Evolutionary conservation across 2,329 filamentous ascomycete genomes (phyloP), one percentile per base, ranked within the genome.

Genomic region (Fusarium coicis): DNA sequence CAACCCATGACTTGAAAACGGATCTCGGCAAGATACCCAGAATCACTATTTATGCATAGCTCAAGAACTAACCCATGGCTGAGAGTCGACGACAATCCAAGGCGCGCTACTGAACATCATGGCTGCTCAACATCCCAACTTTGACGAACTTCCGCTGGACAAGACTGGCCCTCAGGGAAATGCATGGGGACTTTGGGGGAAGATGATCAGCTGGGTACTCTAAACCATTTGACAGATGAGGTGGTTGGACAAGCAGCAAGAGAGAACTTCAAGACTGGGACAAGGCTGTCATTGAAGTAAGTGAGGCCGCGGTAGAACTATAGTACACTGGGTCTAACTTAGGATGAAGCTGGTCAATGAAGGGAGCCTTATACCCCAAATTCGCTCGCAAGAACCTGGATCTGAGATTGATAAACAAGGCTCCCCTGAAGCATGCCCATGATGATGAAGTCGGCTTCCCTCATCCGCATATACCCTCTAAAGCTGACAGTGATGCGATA

Each of bases 351-450:
- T 69, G 66, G 66, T 69, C 66, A 2, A 69, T 77, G 72, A 71
- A 55, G 2, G 74, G 68, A 1, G 63, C 75, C 0, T 77, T 72
- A 3, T 55, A 77, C 11, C 76, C 74, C 2, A 74, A 66, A 12
- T 77, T 77, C 52, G 56, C 71, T 9, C 71, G 74, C 2, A 77
- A 77, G 30, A 55, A 66, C 1, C 18, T 78, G 1, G 64, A 78
- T 4, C 26, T 66, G 10, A 43, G 59, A 1, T 21, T 68, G 2
- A 71, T 78, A 12, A 77, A 77, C 26, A 78, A 78, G n/a, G 70
- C 74, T 4, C 76, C 74, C 1, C 10, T 75, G 16, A 77, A 75
- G 49, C 75, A 78, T 30, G 75, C 74, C 2, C 72, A 78, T 43
- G 75, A 78, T 19, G 76, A 78, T 9, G 76, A 77, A 55, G 76